Evolutionary conservation across 768 basidiomycete species (phyloP).

Genomic region (Xerocomellus dryophilus): DNA sequence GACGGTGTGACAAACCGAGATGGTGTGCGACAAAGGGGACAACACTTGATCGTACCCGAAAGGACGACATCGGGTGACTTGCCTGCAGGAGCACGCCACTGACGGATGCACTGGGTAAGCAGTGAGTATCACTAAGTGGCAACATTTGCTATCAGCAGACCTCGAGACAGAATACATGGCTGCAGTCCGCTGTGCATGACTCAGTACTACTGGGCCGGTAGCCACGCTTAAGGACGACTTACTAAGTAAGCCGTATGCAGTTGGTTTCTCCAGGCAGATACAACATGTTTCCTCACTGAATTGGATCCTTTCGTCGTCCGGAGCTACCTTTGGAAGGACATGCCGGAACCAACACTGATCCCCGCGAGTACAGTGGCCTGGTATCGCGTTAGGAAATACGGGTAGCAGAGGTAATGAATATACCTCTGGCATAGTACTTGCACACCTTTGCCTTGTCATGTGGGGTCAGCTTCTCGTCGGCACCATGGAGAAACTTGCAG

Average conservation of each 20-base stretch:
- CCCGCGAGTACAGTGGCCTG: conserved; percentile 71
- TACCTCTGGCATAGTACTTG: conserved; percentile 59
- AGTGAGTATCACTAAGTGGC: conserved; percentile 4
- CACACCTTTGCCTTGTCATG: conserved; percentile 73
- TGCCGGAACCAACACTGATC: conserved; percentile 78
- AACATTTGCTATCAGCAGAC: conserved; percentile 36
- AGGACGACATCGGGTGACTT: conserved; percentile 49
- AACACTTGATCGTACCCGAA: conserved; percentile 67
- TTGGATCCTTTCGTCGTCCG: conserved; percentile 22
- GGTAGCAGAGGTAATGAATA: conserved; percentile 4
- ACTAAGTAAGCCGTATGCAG: conserved; percentile 68
- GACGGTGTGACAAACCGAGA: conserved; percentile 75
- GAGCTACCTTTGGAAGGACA: conserved; percentile 25
- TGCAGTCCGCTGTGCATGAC: conserved; percentile 55
- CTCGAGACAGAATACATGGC: conserved; percentile 72
- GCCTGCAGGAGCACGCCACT: conserved; percentile 65
- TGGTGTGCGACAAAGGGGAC: conserved; percentile 69
- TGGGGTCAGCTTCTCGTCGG: conserved; percentile 51
- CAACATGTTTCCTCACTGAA: conserved; percentile 55
- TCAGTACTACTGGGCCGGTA: conserved; percentile 5
- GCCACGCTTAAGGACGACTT: conserved; percentile 13
- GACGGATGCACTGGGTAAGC: conserved; percentile 62
- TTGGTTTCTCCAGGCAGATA: conserved; percentile 74
- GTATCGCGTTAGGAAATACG: background rate
- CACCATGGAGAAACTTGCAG: conserved; percentile 78